Conservation (phyloP, 164 flowering plant genomes). For the Aristolochia californica region DNA sequence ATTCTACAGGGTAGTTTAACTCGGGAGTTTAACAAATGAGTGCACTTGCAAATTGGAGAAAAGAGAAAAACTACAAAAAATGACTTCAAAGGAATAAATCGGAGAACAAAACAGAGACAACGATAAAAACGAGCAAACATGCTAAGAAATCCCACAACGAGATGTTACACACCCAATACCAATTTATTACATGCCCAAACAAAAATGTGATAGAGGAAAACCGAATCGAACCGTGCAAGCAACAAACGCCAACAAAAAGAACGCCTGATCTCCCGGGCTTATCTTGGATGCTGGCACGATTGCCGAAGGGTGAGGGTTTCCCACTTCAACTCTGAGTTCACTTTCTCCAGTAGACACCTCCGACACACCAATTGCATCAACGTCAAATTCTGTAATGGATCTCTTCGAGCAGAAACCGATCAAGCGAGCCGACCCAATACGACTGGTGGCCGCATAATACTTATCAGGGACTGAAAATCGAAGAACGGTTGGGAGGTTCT, state of each 20-base stretch:
- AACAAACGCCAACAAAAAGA: constrained; percentile 57
- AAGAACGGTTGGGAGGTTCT: not conserved
- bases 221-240: constrained; percentile 49
- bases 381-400: not conserved
- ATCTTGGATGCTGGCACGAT: constrained; percentile 25
- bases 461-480: not conserved
- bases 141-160: too few species aligned
- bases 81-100: too few species aligned
- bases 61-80: too few species aligned
- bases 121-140: too few species aligned
- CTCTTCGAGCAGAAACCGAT: constrained; percentile 4
- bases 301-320: constrained; percentile 23
- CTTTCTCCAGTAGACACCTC: constrained; percentile 5
- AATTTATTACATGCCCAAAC: not conserved
- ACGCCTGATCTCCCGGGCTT: constrained; percentile 63
- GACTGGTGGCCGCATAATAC: not conserved
- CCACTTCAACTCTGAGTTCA: constrained; percentile 29
- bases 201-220: not conserved
- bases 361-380: not conserved
- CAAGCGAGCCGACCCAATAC: constrained; percentile 11
- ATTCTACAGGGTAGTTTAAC: too few species aligned
- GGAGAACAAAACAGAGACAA: too few species aligned
- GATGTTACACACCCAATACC: too few species aligned
- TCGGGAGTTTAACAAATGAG: too few species aligned
- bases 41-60: too few species aligned